Evolutionary conservation across 1,139 yeast species (phyloP).

Genomic region (Eremothecium cymbalariae): DNA sequence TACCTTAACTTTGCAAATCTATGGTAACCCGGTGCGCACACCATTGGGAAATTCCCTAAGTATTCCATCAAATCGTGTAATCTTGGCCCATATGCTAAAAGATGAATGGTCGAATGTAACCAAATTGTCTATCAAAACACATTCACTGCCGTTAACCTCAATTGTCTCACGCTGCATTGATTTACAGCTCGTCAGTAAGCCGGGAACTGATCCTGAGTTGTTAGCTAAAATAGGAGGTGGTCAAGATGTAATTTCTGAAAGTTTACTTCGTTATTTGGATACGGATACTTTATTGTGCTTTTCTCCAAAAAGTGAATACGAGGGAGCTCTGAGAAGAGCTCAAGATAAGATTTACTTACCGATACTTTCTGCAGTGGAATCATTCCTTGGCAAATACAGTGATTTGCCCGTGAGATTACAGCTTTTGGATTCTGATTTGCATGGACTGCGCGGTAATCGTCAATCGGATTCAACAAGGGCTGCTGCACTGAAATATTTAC

Average conservation of each 20-base stretch:
- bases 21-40: constrained; percentile 69
- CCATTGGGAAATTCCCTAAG: constrained; percentile 69
- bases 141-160: constrained; percentile 79
- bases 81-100: constrained; percentile 64
- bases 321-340: constrained; percentile 65
- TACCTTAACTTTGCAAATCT: constrained; percentile 53
- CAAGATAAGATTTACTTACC: constrained; percentile 77
- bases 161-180: constrained; percentile 82
- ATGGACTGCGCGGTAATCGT: constrained; percentile 71
- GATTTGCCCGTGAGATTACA: constrained; percentile 38
- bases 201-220: constrained; percentile 38
- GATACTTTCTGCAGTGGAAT: constrained; percentile 58
- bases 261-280: constrained; percentile 72
- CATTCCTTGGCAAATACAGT: constrained; percentile 45
- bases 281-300: constrained; percentile 88
- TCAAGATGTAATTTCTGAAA: constrained; percentile 45
- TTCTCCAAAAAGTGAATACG: constrained; percentile 75
- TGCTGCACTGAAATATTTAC: constrained; percentile 61
- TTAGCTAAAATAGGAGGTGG: constrained; percentile 51
- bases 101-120: constrained; percentile 86
- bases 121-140: constrained; percentile 64
- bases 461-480: constrained; percentile 55
- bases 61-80: constrained; percentile 51
- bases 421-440: constrained; percentile 67
- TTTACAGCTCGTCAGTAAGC: constrained; percentile 32